Conservation (phyloP, 805 yeast genomes). For the Suhomyces pyralidae region DNA sequence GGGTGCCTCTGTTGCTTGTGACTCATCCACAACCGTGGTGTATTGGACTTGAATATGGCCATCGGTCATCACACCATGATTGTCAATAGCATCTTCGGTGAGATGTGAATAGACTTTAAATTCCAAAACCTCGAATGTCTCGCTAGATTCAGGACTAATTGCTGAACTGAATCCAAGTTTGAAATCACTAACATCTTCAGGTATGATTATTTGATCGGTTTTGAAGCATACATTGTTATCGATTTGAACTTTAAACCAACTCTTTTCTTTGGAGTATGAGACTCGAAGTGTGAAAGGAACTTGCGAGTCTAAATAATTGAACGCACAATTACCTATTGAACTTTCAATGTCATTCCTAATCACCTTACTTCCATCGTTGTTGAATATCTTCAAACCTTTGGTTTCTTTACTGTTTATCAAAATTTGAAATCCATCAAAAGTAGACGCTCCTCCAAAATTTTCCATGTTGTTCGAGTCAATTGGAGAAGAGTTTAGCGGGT, state of each 20-base stretch:
- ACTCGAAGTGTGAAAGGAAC: conserved; percentile 70
- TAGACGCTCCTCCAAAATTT: conserved; percentile 52
- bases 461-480: conserved; percentile 20
- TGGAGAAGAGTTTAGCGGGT: conserved; percentile 17
- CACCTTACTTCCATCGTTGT: conserved; percentile 54
- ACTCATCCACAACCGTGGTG: conserved; percentile 10
- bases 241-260: conserved; percentile 60
- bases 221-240: conserved; percentile 71
- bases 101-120: conserved; percentile 54
- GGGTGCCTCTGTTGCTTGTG: background rate
- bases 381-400: conserved; percentile 53
- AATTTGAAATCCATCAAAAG: conserved; percentile 63
- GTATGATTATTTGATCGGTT: conserved; percentile 52
- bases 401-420: conserved; percentile 51
- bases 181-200: conserved; percentile 31
- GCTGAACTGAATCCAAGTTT: conserved; percentile 55
- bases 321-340: conserved; percentile 54
- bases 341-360: conserved; percentile 25
- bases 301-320: conserved; percentile 61
- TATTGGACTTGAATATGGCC: conserved; percentile 41
- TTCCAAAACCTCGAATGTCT: conserved; percentile 63
- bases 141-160: conserved; percentile 38
- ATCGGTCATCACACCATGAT: conserved; percentile 49
- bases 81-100: conserved; percentile 54
- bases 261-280: conserved; percentile 47